These are phyloP conservation scores for Suillus discolor DNA, from an alignment of 768 basidiomycete genomes.

Conservation along the genomic window DNA sequence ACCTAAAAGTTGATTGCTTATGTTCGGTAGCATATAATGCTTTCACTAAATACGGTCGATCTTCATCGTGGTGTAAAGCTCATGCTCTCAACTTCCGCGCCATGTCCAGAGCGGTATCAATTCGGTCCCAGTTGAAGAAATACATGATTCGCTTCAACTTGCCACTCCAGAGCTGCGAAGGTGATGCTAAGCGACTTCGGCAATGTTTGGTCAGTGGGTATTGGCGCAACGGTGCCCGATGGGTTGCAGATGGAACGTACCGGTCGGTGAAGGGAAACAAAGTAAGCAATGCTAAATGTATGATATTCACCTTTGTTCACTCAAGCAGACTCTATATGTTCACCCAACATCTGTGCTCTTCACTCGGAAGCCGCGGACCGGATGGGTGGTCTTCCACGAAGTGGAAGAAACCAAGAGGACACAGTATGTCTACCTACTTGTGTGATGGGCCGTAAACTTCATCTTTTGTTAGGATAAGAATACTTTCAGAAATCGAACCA, in stretches of 20 bases:
- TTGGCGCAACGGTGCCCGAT: constrained; percentile 91
- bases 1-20: constrained; percentile 1
- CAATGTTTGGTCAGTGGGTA: constrained; percentile 91
- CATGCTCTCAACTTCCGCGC: constrained; percentile 94
- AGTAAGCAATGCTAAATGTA: constrained; percentile 43
- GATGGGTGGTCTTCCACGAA: constrained; percentile 95
- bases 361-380: constrained; percentile 85
- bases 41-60: constrained; percentile 79
- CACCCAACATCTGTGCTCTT: constrained; percentile 96
- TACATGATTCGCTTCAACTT: constrained; percentile 91
- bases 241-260: constrained; percentile 93
- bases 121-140: constrained; percentile 92
- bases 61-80: constrained; percentile 90
- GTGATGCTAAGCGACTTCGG: constrained; percentile 81
- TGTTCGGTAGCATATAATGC: constrained; percentile 80
- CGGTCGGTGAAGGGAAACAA: constrained; percentile 83
- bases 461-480: constrained; percentile 66
- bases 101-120: constrained; percentile 91
- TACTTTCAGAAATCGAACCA: constrained; percentile 92
- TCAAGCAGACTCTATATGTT: constrained; percentile 72
- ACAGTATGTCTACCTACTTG: constrained; percentile 54
- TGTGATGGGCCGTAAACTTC: constrained; percentile 14
- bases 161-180: constrained; percentile 84
- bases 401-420: constrained; percentile 96
- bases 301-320: constrained; percentile 2